Evolutionary conservation across 1,284 basidiomycete genomes (phyloP), one percentile per base, ranked within the genome.

Genomic region (Ustilago esculenta): DNA sequence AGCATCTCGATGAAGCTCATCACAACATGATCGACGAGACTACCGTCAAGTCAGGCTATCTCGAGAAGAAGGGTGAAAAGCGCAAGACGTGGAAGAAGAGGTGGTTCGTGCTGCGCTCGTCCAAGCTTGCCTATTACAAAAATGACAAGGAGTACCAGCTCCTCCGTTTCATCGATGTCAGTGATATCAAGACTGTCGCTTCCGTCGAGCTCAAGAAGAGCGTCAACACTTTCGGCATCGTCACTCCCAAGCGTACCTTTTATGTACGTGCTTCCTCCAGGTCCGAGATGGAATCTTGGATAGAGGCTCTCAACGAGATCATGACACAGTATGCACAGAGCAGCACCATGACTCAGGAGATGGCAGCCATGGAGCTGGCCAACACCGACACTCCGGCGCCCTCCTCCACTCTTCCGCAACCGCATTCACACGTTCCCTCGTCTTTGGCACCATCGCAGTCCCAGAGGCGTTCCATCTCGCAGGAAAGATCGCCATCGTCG

Each of bases 21-120:
- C 56, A 67, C 37, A 72, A 77, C 52, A 61, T 81, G 50, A 88
- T 82, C 55, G 79, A 75, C 54, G 92, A 94, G 80, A 87, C 87
- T 46, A 89, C 92, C 33, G 86, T 96, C 81, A 95, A 93, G 83
- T 88, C 90, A 20, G 94, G 94, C 3, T 96, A 94, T 84, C 84
- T 98, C 46, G 90, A 88, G 86, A 97, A 97, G 86, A 95, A 94
- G 85, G 94, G 95, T 71, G 93, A 98, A 83, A 88, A 93, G 65
- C 86, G 96, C 83, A 98, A 97, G 92, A 92, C 90, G 1, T 98
- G 95, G 95, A 98, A 98, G 86, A 94, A 94, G 84, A 88, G 95
- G 32, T 98, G 95, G 95, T 98, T 98, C 75, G 96, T 98, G 0
- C 84, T 98, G 58, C 88, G 95, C 14, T 88, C 92, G 0, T 91